Conservation (phyloP, 2,329 filamentous ascomycete species). For the Capronia americana region DNA sequence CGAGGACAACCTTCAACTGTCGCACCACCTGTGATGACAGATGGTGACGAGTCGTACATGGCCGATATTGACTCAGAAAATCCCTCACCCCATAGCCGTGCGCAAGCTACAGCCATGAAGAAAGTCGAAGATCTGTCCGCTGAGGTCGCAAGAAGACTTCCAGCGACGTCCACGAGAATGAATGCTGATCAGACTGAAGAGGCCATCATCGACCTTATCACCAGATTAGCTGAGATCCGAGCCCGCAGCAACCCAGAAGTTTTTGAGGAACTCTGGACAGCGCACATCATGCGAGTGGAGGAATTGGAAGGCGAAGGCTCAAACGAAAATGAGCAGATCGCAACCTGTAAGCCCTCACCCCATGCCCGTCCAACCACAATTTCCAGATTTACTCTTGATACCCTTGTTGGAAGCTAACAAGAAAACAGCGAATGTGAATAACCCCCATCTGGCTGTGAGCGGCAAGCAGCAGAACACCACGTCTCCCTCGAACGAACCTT, state of each 20-base stretch:
- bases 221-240: conserved; percentile 22
- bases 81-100: conserved; percentile 4
- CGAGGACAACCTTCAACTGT: not conserved
- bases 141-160: conserved; percentile 2
- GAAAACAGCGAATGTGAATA: not conserved
- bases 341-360: not conserved
- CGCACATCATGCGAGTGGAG: conserved; percentile 29
- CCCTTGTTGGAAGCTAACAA: not conserved
- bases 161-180: conserved; percentile 10
- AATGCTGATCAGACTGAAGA: conserved; percentile 23
- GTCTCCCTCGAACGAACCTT: conserved; percentile 25
- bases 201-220: conserved; percentile 30
- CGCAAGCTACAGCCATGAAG: conserved; percentile 3
- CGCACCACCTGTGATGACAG: not conserved
- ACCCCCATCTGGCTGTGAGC: not conserved
- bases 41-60: conserved; percentile 17
- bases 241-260: conserved; percentile 21
- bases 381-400: not conserved
- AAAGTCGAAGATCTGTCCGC: conserved; percentile 9
- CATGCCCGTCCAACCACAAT: not conserved
- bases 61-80: conserved; percentile 7
- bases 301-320: conserved; percentile 23
- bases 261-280: conserved; percentile 27
- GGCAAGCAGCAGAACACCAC: not conserved
- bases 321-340: not conserved